A percentile compares a stretch with the other conserved stretches of the same genome.
Conservation (phyloP, 2,329 filamentous ascomycete genomes). For the Alternaria brassicicola region DNA sequence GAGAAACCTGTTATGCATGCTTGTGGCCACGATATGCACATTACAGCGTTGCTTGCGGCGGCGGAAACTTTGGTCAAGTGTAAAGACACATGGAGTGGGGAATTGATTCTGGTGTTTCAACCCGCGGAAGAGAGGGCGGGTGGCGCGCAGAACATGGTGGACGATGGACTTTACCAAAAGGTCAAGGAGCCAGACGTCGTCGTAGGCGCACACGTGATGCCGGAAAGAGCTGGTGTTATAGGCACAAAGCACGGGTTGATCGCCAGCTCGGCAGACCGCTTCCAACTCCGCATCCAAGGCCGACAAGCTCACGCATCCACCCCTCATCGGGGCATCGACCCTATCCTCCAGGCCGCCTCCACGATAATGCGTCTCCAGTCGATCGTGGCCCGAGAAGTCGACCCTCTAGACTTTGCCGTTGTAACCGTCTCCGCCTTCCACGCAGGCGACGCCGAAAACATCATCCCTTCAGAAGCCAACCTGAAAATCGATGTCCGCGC, state of each 20-base stretch:
- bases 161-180: slow-evolving; percentile 62
- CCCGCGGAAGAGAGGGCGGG: slow-evolving; percentile 69
- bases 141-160: slow-evolving; percentile 68
- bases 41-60: slow-evolving; percentile 63
- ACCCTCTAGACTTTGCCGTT: slow-evolving; percentile 61
- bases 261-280: slow-evolving; percentile 51
- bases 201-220: slow-evolving; percentile 64
- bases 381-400: slow-evolving; percentile 63
- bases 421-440: slow-evolving; percentile 65
- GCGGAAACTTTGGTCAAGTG: slow-evolving; percentile 57
- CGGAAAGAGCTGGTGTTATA: slow-evolving; percentile 48
- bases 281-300: slow-evolving; percentile 61
- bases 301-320: slow-evolving; percentile 64
- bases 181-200: slow-evolving; percentile 63
- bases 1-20: slow-evolving; percentile 69
- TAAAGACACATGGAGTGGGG: slow-evolving; percentile 64
- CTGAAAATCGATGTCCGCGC: slow-evolving; percentile 63
- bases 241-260: slow-evolving; percentile 52
- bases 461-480: slow-evolving; percentile 62
- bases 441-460: slow-evolving; percentile 65
- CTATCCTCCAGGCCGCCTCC: slow-evolving; percentile 62
- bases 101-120: slow-evolving; percentile 69
- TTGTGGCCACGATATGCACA: slow-evolving; percentile 69
- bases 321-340: slow-evolving; percentile 64
- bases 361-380: slow-evolving; percentile 64